Percentiles rank a stretch among this genome's conserved stretches.
Conservation (phyloP, 2,329 filamentous ascomycete species). For the Aspergillus intermedius region DNA sequence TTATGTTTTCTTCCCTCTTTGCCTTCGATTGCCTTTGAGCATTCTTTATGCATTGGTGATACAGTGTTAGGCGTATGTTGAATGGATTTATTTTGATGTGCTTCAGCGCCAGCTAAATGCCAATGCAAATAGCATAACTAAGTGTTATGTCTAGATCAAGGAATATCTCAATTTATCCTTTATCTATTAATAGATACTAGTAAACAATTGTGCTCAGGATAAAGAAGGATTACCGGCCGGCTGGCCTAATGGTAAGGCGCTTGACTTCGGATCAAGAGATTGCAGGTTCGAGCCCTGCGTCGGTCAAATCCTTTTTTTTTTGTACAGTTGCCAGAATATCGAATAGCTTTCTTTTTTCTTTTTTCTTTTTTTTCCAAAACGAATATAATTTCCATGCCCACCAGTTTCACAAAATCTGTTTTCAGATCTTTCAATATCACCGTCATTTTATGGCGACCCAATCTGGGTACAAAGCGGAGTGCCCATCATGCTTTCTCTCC, state of each 20-base stretch:
- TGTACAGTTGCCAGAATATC: conserved; percentile 1
- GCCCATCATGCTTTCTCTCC: too few relatives aligned
- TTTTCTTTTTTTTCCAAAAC: too few relatives aligned
- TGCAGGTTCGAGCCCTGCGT: conserved; percentile 43
- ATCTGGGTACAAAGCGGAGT: too few relatives aligned
- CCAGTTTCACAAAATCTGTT: too few relatives aligned
- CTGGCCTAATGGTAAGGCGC: conserved; percentile 47
- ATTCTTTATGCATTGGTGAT: too few relatives aligned
- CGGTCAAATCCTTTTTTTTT: conserved; percentile 19
- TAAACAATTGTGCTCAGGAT: too few relatives aligned
- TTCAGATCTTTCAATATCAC: too few relatives aligned
- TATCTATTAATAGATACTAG: too few relatives aligned
- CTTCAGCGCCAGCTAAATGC: background rate
- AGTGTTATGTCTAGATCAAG: background rate
- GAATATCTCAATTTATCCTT: background rate
- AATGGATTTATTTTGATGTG: background rate
- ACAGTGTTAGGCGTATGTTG: background rate
- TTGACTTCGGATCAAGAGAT: conserved; percentile 50
- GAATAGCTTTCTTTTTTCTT: conserved; percentile 4
- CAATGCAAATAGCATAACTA: background rate
- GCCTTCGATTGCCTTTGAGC: too few relatives aligned
- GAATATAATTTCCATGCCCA: too few relatives aligned
- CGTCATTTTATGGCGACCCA: too few relatives aligned
- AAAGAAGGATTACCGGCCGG: conserved; percentile 12
- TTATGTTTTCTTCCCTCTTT: too few relatives aligned